Percentiles rank a stretch among this genome's conserved stretches.
Evolutionary conservation across 1,284 basidiomycete species (phyloP).

Genomic region (Leccinum fallax): DNA sequence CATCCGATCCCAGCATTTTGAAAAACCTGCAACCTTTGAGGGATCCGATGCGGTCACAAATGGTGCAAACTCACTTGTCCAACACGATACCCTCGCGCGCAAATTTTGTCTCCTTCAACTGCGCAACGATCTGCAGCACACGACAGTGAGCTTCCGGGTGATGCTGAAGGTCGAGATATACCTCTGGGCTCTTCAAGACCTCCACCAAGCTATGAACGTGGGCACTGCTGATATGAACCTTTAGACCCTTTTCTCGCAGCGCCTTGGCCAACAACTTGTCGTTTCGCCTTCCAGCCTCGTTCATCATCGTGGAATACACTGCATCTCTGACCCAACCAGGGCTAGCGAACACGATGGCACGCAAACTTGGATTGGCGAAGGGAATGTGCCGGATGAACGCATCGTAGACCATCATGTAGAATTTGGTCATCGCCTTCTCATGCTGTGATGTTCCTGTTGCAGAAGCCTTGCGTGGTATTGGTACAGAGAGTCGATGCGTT

Average conservation of each 20-base stretch:
- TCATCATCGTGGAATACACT: conserved; percentile 84
- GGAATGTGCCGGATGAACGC: conserved; percentile 91
- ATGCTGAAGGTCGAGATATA: conserved; percentile 35
- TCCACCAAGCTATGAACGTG: conserved; percentile 97
- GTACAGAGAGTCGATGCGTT: conserved; percentile 86
- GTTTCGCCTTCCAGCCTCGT: conserved; percentile 77
- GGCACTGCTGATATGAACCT: conserved; percentile 89
- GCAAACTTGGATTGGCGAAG: conserved; percentile 70
- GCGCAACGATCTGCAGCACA: conserved; percentile 57
- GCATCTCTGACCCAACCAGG: conserved; percentile 95
- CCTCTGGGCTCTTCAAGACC: conserved; percentile 92
- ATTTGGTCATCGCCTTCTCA: conserved; percentile 85
- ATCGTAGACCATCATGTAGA: conserved; percentile 85
- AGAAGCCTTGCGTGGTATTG: conserved; percentile 91
- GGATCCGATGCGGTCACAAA: not conserved
- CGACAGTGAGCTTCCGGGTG: not conserved
- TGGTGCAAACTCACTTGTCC: conserved; percentile 64
- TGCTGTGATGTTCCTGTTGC: conserved; percentile 78
- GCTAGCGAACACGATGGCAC: conserved; percentile 93
- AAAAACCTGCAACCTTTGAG: conserved; percentile 71
- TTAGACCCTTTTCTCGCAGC: conserved; percentile 82
- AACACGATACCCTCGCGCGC: conserved; percentile 91
- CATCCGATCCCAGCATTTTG: conserved; percentile 94
- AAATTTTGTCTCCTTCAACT: conserved; percentile 97
- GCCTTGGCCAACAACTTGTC: conserved; percentile 84